Conservation (phyloP, 805 yeast genomes). For the Candida loeiensis region DNA sequence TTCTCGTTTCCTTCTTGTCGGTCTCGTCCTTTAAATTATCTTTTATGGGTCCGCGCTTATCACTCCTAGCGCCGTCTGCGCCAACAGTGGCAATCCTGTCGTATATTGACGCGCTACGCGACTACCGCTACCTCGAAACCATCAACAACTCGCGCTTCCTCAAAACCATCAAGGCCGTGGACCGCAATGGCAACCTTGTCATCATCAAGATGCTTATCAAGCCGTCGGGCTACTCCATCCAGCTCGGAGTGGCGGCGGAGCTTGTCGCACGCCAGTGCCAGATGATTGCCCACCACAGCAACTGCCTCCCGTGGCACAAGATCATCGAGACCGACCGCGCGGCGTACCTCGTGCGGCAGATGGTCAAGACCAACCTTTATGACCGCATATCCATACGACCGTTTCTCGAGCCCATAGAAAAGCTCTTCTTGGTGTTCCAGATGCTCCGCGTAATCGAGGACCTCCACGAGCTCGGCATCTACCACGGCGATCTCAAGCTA, state of each 20-base stretch:
- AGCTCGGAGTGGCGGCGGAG: conserved; percentile 24
- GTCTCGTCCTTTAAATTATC: conserved; percentile 3
- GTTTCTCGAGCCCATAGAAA: conserved; percentile 75
- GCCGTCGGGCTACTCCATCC: conserved; percentile 38
- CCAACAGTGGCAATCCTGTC: conserved; percentile 91
- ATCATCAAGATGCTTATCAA: conserved; percentile 77
- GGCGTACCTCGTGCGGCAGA: conserved; percentile 83
- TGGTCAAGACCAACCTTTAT: conserved; percentile 73
- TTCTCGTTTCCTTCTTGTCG: background rate
- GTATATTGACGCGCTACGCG: conserved; percentile 74
- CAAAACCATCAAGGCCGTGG: conserved; percentile 79
- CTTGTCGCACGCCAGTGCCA: conserved; percentile 33
- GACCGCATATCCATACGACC: conserved; percentile 87
- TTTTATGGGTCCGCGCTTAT: conserved; percentile 82
- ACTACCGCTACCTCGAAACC: conserved; percentile 70
- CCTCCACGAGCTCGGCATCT: conserved; percentile 59
- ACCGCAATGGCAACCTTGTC: conserved; percentile 64
- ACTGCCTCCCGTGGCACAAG: conserved; percentile 67
- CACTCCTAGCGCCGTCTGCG: conserved; percentile 83
- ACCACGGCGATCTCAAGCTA: conserved; percentile 89
- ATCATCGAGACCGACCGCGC: conserved; percentile 88
- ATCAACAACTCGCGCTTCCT: conserved; percentile 80
- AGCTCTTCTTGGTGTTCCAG: conserved; percentile 82
- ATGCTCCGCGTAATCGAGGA: conserved; percentile 58
- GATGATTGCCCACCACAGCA: conserved; percentile 48